phyloP scores from a whole-genome alignment of 139 green algal genomes.

The Chlamydomonas incerta region DNA sequence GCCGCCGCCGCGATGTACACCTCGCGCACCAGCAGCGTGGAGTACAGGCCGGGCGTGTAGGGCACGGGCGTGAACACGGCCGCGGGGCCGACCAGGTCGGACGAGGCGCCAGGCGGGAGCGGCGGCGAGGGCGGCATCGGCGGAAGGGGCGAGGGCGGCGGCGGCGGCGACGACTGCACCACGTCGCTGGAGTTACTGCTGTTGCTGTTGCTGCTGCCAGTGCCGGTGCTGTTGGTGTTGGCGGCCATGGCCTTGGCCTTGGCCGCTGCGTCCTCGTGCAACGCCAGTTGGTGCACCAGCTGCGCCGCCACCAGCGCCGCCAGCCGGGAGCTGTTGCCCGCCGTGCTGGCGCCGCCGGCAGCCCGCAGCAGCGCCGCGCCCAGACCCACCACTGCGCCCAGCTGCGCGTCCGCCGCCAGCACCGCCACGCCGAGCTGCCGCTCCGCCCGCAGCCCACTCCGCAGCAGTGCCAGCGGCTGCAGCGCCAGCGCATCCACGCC shows the following conservation, averaged over 20 bases:
- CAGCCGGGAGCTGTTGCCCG: not conserved
- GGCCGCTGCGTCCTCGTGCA: not conserved
- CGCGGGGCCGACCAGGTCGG: not conserved
- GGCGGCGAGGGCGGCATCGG: too few relatives aligned
- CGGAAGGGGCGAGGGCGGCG: not conserved
- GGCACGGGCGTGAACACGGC: not conserved
- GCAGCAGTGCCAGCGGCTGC: constrained; percentile 7
- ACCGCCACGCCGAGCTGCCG: constrained; percentile 13
- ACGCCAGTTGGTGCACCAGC: not conserved
- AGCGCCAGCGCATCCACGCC: constrained; percentile 3
- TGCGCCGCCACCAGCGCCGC: not conserved
- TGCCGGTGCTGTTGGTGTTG: not conserved
- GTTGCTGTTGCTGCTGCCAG: not conserved
- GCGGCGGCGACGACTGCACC: not conserved
- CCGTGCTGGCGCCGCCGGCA: not conserved
- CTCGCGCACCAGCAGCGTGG: not conserved
- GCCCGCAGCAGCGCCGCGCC: constrained; percentile 12
- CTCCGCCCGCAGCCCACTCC: not conserved
- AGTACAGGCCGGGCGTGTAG: not conserved
- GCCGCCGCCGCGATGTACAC: not conserved
- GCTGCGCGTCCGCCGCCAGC: constrained; percentile 8
- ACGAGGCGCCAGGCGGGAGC: too few relatives aligned
- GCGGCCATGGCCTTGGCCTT: not conserved
- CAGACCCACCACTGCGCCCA: not conserved
- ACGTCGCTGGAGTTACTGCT: not conserved